Percentiles rank a stretch among this genome's conserved stretches.
Evolutionary conservation across 495 filamentous ascomycete genomes (phyloP).

Genomic region (Neurospora sp.): DNA sequence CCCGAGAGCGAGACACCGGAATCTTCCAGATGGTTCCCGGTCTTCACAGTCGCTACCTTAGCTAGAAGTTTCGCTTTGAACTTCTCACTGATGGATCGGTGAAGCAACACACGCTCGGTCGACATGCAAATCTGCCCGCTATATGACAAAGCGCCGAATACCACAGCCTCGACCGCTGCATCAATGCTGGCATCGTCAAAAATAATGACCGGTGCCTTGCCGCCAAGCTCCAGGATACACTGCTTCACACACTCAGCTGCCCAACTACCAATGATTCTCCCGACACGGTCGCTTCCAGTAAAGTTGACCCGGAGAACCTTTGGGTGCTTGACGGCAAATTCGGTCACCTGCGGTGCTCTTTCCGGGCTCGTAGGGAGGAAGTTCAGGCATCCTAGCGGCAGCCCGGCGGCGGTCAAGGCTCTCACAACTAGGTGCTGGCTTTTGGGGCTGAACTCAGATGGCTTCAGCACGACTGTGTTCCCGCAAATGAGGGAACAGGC

Average conservation of each 20-base stretch:
- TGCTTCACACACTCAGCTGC: conserved; percentile 49
- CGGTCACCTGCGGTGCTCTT: conserved; percentile 35
- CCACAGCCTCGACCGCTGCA: conserved; percentile 23
- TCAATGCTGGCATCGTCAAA: conserved; percentile 26
- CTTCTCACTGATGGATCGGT: conserved; percentile 13
- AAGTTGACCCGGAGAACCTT: conserved; percentile 38
- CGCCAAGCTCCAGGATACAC: conserved; percentile 34
- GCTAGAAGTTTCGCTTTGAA: conserved; percentile 19
- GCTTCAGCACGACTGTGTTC: conserved; percentile 71
- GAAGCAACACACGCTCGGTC: conserved; percentile 25
- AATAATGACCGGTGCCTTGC: conserved; percentile 25
- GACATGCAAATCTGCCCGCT: conserved; percentile 30
- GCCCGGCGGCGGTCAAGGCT: conserved; percentile 55
- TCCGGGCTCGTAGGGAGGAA: conserved; percentile 32
- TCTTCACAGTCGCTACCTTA: conserved; percentile 12
- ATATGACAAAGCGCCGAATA: conserved; percentile 21
- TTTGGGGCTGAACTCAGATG: conserved; percentile 61
- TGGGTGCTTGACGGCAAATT: conserved; percentile 38
- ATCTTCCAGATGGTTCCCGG: conserved; percentile 27
- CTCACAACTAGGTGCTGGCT: conserved; percentile 57
- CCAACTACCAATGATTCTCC: conserved; percentile 28
- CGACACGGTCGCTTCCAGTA: conserved; percentile 26
- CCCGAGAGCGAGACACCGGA: conserved; percentile 36
- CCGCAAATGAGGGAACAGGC: conserved; percentile 60
- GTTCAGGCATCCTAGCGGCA: conserved; percentile 40